Base-by-base conservation (phyloP, 768 basidiomycete species). In the Lactifluus volemus region DNA sequence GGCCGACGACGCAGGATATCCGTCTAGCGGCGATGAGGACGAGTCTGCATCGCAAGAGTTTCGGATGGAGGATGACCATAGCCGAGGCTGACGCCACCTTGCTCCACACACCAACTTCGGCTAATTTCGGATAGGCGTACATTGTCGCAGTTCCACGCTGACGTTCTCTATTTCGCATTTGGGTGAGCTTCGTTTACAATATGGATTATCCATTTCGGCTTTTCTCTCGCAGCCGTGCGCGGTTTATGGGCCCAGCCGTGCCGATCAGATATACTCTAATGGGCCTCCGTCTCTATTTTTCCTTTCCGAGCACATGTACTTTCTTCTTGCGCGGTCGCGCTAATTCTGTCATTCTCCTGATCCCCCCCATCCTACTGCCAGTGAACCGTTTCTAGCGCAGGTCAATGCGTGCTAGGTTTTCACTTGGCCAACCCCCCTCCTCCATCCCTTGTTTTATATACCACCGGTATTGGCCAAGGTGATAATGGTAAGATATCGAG, bases 111-210 rank as follows among this genome's bases (percentile, higher is more conserved):
- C 55, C 50, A 56, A 44, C 36, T 41, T 52, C 30, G 55, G 44
- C 55, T 57, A 56, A 47, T 56, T 53, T 52, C 50, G 36, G 42
- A 61, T 52, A 52, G 45, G 55, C 50, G 44, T 44, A 55, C 55
- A 45, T 53, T 55, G 61, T 52, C 41, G 48, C 60, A 50, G 49
- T 66, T 58, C 32, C 49, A 54, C 50, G 61, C 44, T 63, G 65
- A 65, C 59, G 55, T 59, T 59, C 44, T 66, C 60, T 65, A 64
- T 59, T 64, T 55, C 70, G 69, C 14, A 67, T 70, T 45, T 72
- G 71, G 14, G 66, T 68, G 34, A 64, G 61, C 39, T 55, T 59
- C 58, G 64, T 58, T 55, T 72, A 67, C 42, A 56, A 52, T 53
- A 67, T 70, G 47, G 60, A 61, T 61, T 57, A 50, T 61, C 60